phyloP scores from a whole-genome alignment of 441 rosid species.

The Euphorbia celastroides region DNA sequence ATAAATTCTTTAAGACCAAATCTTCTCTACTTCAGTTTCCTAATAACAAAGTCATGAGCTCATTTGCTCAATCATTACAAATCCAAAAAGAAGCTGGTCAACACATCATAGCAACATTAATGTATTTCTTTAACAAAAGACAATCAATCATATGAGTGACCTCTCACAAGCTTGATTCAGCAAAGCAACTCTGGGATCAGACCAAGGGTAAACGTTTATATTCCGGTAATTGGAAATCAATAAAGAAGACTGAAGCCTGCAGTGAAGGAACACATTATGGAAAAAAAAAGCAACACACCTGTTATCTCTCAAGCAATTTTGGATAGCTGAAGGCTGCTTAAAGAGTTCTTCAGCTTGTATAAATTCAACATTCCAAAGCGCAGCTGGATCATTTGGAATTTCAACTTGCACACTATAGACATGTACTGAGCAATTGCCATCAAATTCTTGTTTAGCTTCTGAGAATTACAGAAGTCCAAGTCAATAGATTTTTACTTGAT shows the following conservation, averaged over 20 bases:
- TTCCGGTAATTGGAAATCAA: not conserved
- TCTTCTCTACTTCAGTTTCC: not conserved
- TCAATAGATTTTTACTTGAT: conserved; percentile 5
- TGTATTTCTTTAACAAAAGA: not conserved
- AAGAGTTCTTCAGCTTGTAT: conserved; percentile 86
- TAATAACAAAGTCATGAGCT: not conserved
- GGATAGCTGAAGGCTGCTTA: conserved; percentile 42
- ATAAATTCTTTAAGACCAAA: not conserved
- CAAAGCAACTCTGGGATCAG: not conserved
- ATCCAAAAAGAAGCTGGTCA: not conserved
- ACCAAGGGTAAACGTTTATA: not conserved
- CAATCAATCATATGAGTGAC: not conserved
- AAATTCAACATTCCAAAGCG: conserved; percentile 79
- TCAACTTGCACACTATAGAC: conserved; percentile 81
- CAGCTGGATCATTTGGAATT: conserved; percentile 75
- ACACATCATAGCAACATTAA: not conserved
- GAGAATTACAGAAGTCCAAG: conserved; percentile 18
- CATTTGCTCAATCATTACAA: conserved; percentile 2
- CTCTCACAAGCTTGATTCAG: not conserved
- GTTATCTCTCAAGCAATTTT: conserved; percentile 86
- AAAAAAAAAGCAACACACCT: conserved; percentile 33
- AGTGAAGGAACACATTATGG: not conserved
- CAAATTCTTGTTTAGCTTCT: conserved; percentile 73
- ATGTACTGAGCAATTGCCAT: conserved; percentile 55
- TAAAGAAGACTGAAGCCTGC: not conserved